Evolutionary conservation across 2,329 filamentous ascomycete species (phyloP), one percentile per base, ranked within the genome.

Genomic region (Penicillium corylophilum): DNA sequence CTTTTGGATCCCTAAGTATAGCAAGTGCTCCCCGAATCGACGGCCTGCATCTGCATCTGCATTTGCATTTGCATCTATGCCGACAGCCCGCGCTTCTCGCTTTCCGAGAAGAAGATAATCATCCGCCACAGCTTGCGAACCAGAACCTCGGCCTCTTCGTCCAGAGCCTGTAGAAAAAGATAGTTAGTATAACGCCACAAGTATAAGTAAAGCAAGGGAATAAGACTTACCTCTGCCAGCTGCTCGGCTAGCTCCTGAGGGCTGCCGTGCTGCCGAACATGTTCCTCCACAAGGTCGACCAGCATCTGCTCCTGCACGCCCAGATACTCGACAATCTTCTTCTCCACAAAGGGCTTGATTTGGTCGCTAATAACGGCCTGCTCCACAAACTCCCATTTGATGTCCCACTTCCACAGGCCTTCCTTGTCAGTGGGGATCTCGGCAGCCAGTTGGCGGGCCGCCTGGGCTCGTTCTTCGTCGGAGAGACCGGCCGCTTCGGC

Each of bases 41-140:
- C 33, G 40, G 8, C 7, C 33, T 50, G 26, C 16, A 26, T 36
- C 15, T 50, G 26, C 16, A 26, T 36, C 12, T 36, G 33, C 16
- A 12, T 22, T 6, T 18, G 8, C 4, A 18, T 20, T 2, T 20
- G 35, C 35, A 36, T 38, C 53, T 77, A 90, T 44, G 85, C 83
- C 18, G 88, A 88, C 54, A 96, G 77, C 2, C 92, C 92, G 57
- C 91, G 80, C 77, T 94, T 95, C 80, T 96, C 93, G 66, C 88
- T 89, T 73, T 97, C 93, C 5, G 90, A 94, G 66, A 93, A 96
- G 83, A 96, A 97, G 65, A 97, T 95, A 51, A 96, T 86, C 90
- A 97, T 95, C 45, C 93, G 85, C 94, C 94, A 99, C 31, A 99
- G 82, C 77, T 96, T 97, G 82, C 90, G 95, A 44, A 97, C 92